A percentile compares a stretch with the other conserved stretches of the same genome.
phyloP scores from a whole-genome alignment of 148 eudicot genomes.

The Silene uniflora region DNA sequence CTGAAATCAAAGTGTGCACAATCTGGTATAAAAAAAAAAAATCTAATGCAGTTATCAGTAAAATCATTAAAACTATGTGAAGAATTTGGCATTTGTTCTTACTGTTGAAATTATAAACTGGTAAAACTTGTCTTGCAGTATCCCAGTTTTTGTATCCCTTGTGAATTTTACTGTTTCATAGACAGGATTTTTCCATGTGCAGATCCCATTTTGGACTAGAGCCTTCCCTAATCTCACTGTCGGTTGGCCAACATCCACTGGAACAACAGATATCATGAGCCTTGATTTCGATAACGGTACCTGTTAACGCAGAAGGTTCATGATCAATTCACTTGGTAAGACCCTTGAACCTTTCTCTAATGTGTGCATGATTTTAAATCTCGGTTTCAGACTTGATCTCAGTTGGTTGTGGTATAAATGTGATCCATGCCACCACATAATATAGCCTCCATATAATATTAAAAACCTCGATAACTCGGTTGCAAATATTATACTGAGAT shows the following conservation, averaged over 20 bases:
- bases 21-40: conserved; percentile 7
- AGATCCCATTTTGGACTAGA: conserved; percentile 66
- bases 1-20: conserved; percentile 35
- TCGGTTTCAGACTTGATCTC: too few relatives aligned
- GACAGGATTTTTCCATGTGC: conserved; percentile 82
- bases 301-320: conserved; percentile 36
- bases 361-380: not conserved
- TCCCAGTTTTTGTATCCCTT: conserved; percentile 65
- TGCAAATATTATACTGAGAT: too few relatives aligned
- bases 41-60: not conserved
- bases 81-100: conserved; percentile 24
- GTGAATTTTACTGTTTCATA: conserved; percentile 79
- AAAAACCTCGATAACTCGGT: too few relatives aligned
- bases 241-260: conserved; percentile 86
- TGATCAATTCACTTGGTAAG: conserved; percentile 11
- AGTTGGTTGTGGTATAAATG: too few relatives aligned
- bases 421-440: too few relatives aligned
- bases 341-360: not conserved
- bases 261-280: conserved; percentile 71
- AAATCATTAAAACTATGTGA: not conserved
- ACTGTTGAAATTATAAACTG: conserved; percentile 72
- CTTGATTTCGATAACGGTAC: conserved; percentile 56
- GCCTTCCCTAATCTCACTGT: conserved; percentile 70
- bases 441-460: too few relatives aligned
- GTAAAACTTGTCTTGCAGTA: conserved; percentile 62